Base-by-base conservation (phyloP, 2,329 filamentous ascomycete species). In the Hymenoscyphus linearis region DNA sequence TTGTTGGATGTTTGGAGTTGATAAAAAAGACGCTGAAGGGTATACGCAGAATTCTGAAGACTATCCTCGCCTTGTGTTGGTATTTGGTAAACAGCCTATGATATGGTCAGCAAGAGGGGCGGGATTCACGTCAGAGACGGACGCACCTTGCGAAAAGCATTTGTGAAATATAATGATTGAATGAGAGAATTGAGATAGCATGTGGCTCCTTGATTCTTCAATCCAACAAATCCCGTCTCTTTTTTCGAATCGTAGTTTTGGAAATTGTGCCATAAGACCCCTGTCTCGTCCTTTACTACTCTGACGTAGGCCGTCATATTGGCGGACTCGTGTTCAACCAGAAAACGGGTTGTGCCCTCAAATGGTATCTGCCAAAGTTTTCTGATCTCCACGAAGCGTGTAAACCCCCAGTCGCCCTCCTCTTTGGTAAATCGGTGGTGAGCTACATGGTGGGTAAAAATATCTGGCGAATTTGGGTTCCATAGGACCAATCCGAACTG, bases 181-280 rank as follows among this genome's bases (percentile, higher is more conserved):
- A 95, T 79, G 6, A 95, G 82, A 7, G 90, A 93, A 74, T 95
- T 95, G 55, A 95, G 79, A 73, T 95, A 95, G 76, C 90, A 95
- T 1, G 90, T 95, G 56, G 95, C 95, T 66, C 95, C 95, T 75
- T 98, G 95, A 71, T 99, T 99, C 76, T 95, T 95, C 59, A 99
- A 80, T 2, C 95, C 95, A 50, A 99, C 95, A 79, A 93, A 98
- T 61, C 95, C 95, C 0, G 95, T 99, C 77, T 97, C 93, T 74
- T 95, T 96, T 78, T 98, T 99, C n/a, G 95, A 98, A 74, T 99
- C 93, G 74, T 99, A 99, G 77, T 93, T 93, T 73, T 86, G 82
- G 74, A 96, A 93, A 76, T 91, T 95, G 77, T 96, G 91, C 91
- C 91, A 96, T 62, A 96, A 74, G 4, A 95, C 91, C 59, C 91